A percentile compares a stretch with the other conserved stretches of the same genome.
phyloP scores from a whole-genome alignment of 2,329 filamentous ascomycete genomes.

The Gremmenia infestans region DNA sequence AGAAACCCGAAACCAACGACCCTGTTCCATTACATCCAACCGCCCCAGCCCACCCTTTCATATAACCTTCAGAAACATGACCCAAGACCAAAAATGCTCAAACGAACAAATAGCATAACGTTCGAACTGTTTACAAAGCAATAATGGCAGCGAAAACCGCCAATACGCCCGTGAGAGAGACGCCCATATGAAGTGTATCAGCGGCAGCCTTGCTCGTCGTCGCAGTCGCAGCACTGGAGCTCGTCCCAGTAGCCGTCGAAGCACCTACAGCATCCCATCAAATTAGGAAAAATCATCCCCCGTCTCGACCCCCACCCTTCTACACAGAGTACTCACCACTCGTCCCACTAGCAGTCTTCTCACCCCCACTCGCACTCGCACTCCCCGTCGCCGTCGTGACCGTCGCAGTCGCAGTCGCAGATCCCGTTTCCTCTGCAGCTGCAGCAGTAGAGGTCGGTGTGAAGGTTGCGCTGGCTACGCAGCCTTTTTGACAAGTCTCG shows the following conservation, averaged over 20 bases:
- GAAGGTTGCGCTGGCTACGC: conserved; percentile 1
- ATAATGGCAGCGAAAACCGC: conserved; percentile 12
- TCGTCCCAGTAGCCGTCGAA: neutral
- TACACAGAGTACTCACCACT: too few relatives aligned
- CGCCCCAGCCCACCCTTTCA: too few relatives aligned
- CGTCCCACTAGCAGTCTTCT: too few relatives aligned
- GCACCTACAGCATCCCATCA: too few relatives aligned
- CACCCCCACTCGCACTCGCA: too few relatives aligned
- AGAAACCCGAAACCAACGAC: too few relatives aligned
- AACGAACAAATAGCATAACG: neutral
- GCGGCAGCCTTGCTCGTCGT: neutral
- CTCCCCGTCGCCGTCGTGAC: too few relatives aligned
- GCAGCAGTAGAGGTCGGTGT: neutral
- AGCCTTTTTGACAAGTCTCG: conserved; percentile 12
- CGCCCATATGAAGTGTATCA: conserved; percentile 6
- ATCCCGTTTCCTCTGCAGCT: conserved; percentile 1
- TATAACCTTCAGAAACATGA: too few relatives aligned
- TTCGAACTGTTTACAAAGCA: conserved; percentile 9
- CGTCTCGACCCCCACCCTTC: too few relatives aligned
- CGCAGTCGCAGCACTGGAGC: neutral
- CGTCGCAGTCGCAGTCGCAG: neutral
- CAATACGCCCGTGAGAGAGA: conserved; percentile 7
- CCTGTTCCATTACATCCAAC: too few relatives aligned
- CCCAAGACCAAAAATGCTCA: too few relatives aligned
- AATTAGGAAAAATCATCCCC: too few relatives aligned